Percentiles rank a stretch among this genome's conserved stretches.
These are phyloP conservation scores for Pezicula carpinea DNA, from an alignment of 2,329 filamentous ascomycete species.

Conservation along the genomic window DNA sequence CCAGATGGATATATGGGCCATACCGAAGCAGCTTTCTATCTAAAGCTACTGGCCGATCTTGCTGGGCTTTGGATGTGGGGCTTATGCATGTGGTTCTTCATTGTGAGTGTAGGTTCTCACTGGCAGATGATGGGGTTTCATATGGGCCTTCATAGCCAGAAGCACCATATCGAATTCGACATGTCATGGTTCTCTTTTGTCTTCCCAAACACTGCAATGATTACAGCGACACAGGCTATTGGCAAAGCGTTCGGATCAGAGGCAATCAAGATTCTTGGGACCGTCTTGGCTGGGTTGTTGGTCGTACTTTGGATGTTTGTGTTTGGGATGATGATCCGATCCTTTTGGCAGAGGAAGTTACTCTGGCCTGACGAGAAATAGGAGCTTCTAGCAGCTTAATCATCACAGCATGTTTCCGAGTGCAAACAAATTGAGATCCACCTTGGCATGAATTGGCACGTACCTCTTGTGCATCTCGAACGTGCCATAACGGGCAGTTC, in stretches of 20 bases:
- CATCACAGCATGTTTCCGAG: too few relatives aligned
- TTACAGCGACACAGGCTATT: slow-evolving; percentile 70
- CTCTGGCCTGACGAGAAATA: slow-evolving; percentile 58
- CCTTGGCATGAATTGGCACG: too few relatives aligned
- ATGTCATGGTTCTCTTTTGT: slow-evolving; percentile 74
- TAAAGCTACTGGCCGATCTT: slow-evolving; percentile 51
- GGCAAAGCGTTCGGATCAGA: slow-evolving; percentile 54
- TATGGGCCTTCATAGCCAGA: slow-evolving; percentile 39
- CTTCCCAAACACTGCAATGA: slow-evolving; percentile 41
- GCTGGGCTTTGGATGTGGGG: slow-evolving; percentile 77
- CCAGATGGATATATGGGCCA: slow-evolving; percentile 38
- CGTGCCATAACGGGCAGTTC: too few relatives aligned
- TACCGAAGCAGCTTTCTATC: slow-evolving; percentile 37
- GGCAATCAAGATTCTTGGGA: slow-evolving; percentile 62
- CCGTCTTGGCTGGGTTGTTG: slow-evolving; percentile 60
- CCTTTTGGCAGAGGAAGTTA: slow-evolving; percentile 62
- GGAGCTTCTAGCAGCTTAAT: too few relatives aligned
- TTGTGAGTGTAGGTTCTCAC: slow-evolving; percentile 72
- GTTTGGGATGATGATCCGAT: slow-evolving; percentile 64
- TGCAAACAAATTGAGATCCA: too few relatives aligned
- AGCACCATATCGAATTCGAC: slow-evolving; percentile 62
- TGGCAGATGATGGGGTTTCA: slow-evolving; percentile 57
- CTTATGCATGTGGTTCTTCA: slow-evolving; percentile 79
- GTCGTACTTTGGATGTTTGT: slow-evolving; percentile 66
- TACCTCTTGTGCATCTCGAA: too few relatives aligned